A percentile compares a stretch with the other conserved stretches of the same genome.
phyloP scores from a whole-genome alignment of 2,329 filamentous ascomycete species.

The Cladosporium sp. region DNA sequence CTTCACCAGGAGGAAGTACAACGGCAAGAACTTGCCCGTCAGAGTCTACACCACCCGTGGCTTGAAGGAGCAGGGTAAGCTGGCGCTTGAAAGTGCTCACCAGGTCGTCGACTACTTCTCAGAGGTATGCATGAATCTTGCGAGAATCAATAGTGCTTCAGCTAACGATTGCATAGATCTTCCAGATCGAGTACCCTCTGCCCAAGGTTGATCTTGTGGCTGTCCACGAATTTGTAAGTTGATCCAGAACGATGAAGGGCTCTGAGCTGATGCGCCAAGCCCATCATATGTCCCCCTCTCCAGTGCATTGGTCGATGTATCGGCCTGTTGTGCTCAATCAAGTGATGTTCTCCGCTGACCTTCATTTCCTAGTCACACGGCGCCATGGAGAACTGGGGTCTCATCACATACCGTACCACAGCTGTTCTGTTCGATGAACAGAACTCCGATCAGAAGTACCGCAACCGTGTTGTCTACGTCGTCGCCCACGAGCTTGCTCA shows the following conservation, averaged over 20 bases:
- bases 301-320: neutral
- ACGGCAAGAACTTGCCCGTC: constrained; percentile 86
- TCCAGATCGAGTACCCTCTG: constrained; percentile 87
- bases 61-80: constrained; percentile 87
- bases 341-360: constrained; percentile 39
- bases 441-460: constrained; percentile 84
- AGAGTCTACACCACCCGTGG: constrained; percentile 94
- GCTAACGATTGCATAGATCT: constrained; percentile 54
- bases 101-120: constrained; percentile 97
- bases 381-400: constrained; percentile 95
- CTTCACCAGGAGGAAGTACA: constrained; percentile 84
- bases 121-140: constrained; percentile 49
- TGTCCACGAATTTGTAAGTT: constrained; percentile 84
- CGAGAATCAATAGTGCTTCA: neutral
- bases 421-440: constrained; percentile 95
- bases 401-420: constrained; percentile 89
- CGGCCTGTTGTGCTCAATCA: neutral
- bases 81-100: constrained; percentile 86
- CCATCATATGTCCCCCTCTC: constrained; percentile 43
- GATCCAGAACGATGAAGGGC: neutral
- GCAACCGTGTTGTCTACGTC: constrained; percentile 92
- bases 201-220: constrained; percentile 89
- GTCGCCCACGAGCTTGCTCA: constrained; percentile 97
- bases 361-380: constrained; percentile 58
- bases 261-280: constrained; percentile 34